A percentile compares a stretch with the other conserved stretches of the same genome.
These are phyloP conservation scores for Aotearoamyces nothofagi DNA, from an alignment of 2,329 filamentous ascomycete genomes.

Conservation along the genomic window DNA sequence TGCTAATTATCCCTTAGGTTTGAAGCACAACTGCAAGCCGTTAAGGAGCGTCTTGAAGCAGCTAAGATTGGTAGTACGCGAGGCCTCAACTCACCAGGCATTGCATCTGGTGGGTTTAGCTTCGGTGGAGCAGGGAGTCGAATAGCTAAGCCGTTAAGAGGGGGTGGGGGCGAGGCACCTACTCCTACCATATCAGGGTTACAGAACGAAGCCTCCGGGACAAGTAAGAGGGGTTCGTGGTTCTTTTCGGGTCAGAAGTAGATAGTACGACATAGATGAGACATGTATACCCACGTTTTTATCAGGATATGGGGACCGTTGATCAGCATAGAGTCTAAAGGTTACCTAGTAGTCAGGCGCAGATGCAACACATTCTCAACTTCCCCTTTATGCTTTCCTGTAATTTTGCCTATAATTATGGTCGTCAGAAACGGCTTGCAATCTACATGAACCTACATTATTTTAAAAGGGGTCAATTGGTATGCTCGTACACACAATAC, in stretches of 20 bases:
- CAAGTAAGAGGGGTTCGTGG: conserved; percentile 19
- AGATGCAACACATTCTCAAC: no score
- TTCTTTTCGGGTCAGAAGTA: conserved; percentile 22
- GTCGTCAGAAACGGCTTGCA: no score
- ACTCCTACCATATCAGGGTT: conserved; percentile 42
- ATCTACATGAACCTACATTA: no score
- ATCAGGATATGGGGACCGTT: no score
- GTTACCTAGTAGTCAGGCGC: no score
- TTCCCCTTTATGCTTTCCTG: no score
- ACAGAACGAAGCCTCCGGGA: conserved; percentile 31
- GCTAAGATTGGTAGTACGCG: conserved; percentile 86
- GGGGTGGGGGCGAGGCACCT: conserved; percentile 35
- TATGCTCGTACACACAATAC: no score
- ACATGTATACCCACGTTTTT: conserved; percentile 18
- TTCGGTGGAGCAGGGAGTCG: conserved; percentile 49
- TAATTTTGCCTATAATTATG: no score
- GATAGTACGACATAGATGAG: conserved; percentile 11
- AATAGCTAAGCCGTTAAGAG: conserved; percentile 54
- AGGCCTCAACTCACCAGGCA: conserved; percentile 52
- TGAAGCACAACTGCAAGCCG: conserved; percentile 88
- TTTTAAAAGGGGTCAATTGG: no score
- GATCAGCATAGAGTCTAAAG: no score
- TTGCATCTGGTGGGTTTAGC: conserved; percentile 48
- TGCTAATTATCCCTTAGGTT: conserved; percentile 43
- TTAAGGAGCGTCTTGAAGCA: conserved; percentile 94